These are phyloP conservation scores for Knufia fluminis DNA, from an alignment of 2,329 filamentous ascomycete genomes.

Conservation along the genomic window DNA sequence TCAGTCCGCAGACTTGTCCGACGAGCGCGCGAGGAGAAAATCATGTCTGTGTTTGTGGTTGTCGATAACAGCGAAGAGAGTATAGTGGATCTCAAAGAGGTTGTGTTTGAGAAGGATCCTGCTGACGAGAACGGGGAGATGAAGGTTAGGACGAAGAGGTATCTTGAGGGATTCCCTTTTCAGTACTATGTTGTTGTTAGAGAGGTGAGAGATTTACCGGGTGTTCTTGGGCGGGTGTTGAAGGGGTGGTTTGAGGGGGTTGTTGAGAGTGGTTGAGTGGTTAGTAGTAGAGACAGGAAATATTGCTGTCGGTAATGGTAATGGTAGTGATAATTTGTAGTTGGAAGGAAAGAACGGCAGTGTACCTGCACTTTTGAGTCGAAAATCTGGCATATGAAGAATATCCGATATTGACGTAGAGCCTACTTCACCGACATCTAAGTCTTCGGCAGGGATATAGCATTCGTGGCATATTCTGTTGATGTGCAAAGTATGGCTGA, in stretches of 20 bases:
- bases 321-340: too few relatives aligned
- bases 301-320: too few relatives aligned
- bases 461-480: too few relatives aligned
- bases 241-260: slow-evolving; percentile 90
- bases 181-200: slow-evolving; percentile 93
- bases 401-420: too few relatives aligned
- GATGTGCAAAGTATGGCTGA: too few relatives aligned
- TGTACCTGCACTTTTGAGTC: too few relatives aligned
- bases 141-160: slow-evolving; percentile 72
- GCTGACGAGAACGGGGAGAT: slow-evolving; percentile 46
- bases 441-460: too few relatives aligned
- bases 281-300: too few relatives aligned
- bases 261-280: slow-evolving; percentile 29
- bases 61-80: slow-evolving; percentile 57
- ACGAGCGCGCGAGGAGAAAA: slow-evolving; percentile 81
- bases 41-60: slow-evolving; percentile 98
- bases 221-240: slow-evolving; percentile 75
- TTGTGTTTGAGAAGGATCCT: slow-evolving; percentile 64
- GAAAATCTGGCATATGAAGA: too few relatives aligned
- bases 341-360: too few relatives aligned
- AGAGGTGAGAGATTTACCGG: slow-evolving; percentile 81
- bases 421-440: too few relatives aligned
- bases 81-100: slow-evolving; percentile 82
- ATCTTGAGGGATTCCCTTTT: slow-evolving; percentile 94
- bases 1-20: slow-evolving; percentile 72